Conservation (phyloP, 2,329 filamentous ascomycete genomes). For the Cladophialophora psammophila region DNA sequence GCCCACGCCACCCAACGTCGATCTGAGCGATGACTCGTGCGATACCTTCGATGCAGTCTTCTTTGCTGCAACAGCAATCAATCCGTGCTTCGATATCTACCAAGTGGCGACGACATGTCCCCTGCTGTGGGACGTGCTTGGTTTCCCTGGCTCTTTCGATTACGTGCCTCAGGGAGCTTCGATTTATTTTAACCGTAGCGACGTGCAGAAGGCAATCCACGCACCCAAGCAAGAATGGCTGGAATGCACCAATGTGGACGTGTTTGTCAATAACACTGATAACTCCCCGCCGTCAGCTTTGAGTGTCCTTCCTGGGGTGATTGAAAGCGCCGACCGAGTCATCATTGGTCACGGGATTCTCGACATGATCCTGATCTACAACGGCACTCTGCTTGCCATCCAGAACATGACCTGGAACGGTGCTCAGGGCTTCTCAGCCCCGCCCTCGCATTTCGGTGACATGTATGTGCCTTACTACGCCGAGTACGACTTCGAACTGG, state of each 20-base stretch:
- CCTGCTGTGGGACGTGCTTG: conserved; percentile 71
- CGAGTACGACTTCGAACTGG: conserved; percentile 49
- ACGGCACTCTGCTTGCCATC: conserved; percentile 74
- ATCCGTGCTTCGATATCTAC: conserved; percentile 84
- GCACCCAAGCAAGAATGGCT: conserved; percentile 65
- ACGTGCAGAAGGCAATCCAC: conserved; percentile 74
- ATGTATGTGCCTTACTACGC: conserved; percentile 73
- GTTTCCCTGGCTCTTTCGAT: conserved; percentile 68
- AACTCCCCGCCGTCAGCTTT: conserved; percentile 61
- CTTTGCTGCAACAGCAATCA: conserved; percentile 62
- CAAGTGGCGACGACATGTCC: conserved; percentile 77
- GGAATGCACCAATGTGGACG: conserved; percentile 59
- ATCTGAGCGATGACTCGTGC: conserved; percentile 60
- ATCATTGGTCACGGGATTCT: conserved; percentile 75
- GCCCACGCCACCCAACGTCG: conserved; percentile 59
- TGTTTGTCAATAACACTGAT: conserved; percentile 55
- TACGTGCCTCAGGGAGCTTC: conserved; percentile 69
- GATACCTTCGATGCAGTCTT: conserved; percentile 65
- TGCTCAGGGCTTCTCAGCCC: conserved; percentile 70
- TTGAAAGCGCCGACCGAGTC: conserved; percentile 75
- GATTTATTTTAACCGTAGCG: conserved; percentile 74
- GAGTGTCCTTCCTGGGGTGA: conserved; percentile 71
- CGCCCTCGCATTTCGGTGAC: conserved; percentile 61
- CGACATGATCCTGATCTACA: conserved; percentile 72
- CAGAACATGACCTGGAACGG: conserved; percentile 86